Evolutionary conservation across 345 rosid genomes (phyloP), one percentile per base, ranked within the genome.

Genomic region (Camelina neglecta): DNA sequence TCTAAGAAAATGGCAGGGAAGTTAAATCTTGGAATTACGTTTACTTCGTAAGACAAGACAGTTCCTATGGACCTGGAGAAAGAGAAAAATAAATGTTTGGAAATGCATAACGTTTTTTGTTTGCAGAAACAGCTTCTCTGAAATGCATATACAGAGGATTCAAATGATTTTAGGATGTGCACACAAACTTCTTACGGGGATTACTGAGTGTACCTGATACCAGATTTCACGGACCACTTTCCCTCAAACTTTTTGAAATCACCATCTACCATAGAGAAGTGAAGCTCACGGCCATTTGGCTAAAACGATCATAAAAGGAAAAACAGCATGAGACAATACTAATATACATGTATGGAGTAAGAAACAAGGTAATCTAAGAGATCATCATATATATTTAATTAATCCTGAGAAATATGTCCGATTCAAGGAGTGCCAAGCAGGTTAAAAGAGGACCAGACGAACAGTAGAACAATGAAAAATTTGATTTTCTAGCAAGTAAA

Each of bases 181-280:
- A 48, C 8, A 71, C 61, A 58, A 71, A 50, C 13, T 69, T 70
- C 16, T 69, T 5, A 49, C 31, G 4, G 20, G 58, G 61, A 33
- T 53, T 2, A 67, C 8, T 4, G 67, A 56, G 31, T 48, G 54
- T 85, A 94, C 96, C 97, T 90, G 72, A 74, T 69, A 50, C 97
- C 93, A 73, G 88, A 82, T 73, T 82, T 90, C 58, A 95, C 70
- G 20, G 88, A 86, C 97, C 99, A 95, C 77, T 88, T 95, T 67
- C 98, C 98, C 68, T 94, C 96, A 69, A 94, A 92, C 89, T 94
- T 94, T 81, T 94, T 92, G 81, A 94, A 94, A 82, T 92, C 98
- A 24, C 98, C 98, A 79, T 92, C 98, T 65, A 92, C 97, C 97
- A 94, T 90, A 55, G 90, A 92, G 80, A 94, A 94, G 75, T 78